These are phyloP conservation scores for Fraxinus latifolia DNA, from an alignment of 305 asterid species.

Conservation along the genomic window DNA sequence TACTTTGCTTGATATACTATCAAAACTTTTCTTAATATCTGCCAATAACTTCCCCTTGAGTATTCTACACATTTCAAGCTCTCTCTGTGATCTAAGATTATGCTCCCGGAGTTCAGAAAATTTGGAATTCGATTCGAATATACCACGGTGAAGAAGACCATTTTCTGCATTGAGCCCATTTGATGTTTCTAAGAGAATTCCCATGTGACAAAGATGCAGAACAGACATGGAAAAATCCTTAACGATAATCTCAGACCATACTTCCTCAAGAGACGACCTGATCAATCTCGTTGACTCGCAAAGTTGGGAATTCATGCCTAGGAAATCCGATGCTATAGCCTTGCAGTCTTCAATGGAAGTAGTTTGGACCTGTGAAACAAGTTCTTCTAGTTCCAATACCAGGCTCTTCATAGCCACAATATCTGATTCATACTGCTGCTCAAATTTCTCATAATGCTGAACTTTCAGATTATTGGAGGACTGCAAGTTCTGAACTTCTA, in stretches of 20 bases:
- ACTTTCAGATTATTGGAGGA: slow-evolving; percentile 49
- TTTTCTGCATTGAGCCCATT: slow-evolving; percentile 84
- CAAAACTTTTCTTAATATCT: slow-evolving; percentile 65
- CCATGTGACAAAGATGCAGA: slow-evolving; percentile 89
- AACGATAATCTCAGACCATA: slow-evolving; percentile 88
- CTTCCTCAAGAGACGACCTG: slow-evolving; percentile 71
- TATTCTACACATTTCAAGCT: slow-evolving; percentile 79
- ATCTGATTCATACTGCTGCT: slow-evolving; percentile 53
- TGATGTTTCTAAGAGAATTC: slow-evolving; percentile 74
- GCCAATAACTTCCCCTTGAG: slow-evolving; percentile 77
- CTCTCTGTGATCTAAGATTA: slow-evolving; percentile 60
- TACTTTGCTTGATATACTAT: slow-evolving; percentile 66
- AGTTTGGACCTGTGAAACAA: slow-evolving; percentile 48
- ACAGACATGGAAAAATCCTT: slow-evolving; percentile 87
- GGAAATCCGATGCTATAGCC: slow-evolving; percentile 46
- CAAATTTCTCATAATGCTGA: slow-evolving; percentile 44
- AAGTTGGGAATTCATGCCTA: slow-evolving; percentile 51
- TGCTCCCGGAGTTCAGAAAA: slow-evolving; percentile 76
- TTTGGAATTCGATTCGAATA: slow-evolving; percentile 63
- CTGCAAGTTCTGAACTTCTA: slow-evolving; percentile 59
- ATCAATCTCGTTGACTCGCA: slow-evolving; percentile 47
- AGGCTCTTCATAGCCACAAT: slow-evolving; percentile 41
- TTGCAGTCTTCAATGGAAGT: slow-evolving; percentile 47
- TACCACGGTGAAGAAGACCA: slow-evolving; percentile 72
- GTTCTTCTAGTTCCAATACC: slow-evolving; percentile 62